Base-by-base conservation (phyloP, 371 early-diverging fungal species). In the Rozella allomycis region DNA sequence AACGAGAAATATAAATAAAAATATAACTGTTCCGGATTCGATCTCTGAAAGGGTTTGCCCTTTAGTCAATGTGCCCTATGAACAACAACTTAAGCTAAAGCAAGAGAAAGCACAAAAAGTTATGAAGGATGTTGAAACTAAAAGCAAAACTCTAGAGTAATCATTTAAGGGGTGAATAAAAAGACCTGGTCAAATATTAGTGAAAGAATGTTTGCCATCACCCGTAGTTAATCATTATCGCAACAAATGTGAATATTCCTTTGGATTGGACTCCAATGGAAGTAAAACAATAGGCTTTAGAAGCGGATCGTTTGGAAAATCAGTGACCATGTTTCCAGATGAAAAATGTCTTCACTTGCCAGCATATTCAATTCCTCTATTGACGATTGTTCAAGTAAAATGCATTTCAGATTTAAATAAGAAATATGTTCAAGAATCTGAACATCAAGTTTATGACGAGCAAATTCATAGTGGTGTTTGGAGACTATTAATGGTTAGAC, bases 231-330 rank as follows among this genome's bases (percentile, higher is more conserved):
- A 58, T 20, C 68, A 67, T 2, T 83, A 80, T 46, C 60, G 81
- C 17, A 78, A 58, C 37, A 80, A 81, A 46, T 75, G 76, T 46
- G 81, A 84, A 39, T 80, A 78, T 36, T 60, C 75, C 0, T 59
- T 78, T 31, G 85, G 85, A 9, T 36, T 36, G 23, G 52, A 73
- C 38, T 29, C 50, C 7, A 54, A 70, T 0, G 69, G 67, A 3
- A 43, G 68, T 31, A 38, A 37, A 7, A 47, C 59, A 0, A 70
- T 78, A 20, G 85, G 85, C 0, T 84, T 84, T 46, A 39, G 70
- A 17, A 42, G 71, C 10, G 78, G 79, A 3, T 31, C 52, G 4
- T 78, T 54, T 47, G 56, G 60, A 20, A 61, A 74, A 11, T 77
- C 76, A 12, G 23, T 57, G 13, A 55, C 56, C 0, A 37, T 52